These are phyloP conservation scores for Auxenochlorella protothecoides DNA, from an alignment of 139 green algal genomes.

Conservation along the genomic window DNA sequence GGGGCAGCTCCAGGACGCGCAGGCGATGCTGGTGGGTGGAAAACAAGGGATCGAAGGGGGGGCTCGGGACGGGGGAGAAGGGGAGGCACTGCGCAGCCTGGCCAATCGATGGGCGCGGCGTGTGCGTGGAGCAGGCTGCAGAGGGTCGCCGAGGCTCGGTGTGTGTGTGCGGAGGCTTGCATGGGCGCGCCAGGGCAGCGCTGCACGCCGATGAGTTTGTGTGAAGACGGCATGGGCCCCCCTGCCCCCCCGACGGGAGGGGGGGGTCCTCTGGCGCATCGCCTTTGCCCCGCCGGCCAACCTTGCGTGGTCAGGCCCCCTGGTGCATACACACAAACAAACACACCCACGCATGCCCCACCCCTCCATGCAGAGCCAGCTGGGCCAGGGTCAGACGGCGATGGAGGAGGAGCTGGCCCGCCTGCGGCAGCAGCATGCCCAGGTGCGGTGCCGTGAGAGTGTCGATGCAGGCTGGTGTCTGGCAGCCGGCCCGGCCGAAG, in stretches of 20 bases:
- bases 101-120: neutral
- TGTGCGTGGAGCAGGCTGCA: neutral
- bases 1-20: constrained; percentile 7
- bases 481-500: neutral
- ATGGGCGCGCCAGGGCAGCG: too few species aligned
- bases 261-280: too few species aligned
- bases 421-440: too few species aligned
- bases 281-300: too few species aligned
- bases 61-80: too few species aligned
- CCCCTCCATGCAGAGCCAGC: neutral
- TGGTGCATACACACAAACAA: neutral
- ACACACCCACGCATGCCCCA: neutral
- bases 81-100: constrained; percentile 10
- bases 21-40: constrained; percentile 7
- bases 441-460: too few species aligned
- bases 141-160: neutral
- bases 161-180: too few species aligned
- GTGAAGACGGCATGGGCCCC: too few species aligned
- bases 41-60: neutral
- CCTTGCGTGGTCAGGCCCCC: too few species aligned
- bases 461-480: neutral
- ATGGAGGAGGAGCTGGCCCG: neutral
- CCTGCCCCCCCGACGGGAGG: neutral
- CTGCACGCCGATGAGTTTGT: too few species aligned
- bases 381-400: too few species aligned